A percentile compares a stretch with the other conserved stretches of the same genome.
phyloP scores from a whole-genome alignment of 2,329 filamentous ascomycete genomes.

The Fusarium clavum region DNA sequence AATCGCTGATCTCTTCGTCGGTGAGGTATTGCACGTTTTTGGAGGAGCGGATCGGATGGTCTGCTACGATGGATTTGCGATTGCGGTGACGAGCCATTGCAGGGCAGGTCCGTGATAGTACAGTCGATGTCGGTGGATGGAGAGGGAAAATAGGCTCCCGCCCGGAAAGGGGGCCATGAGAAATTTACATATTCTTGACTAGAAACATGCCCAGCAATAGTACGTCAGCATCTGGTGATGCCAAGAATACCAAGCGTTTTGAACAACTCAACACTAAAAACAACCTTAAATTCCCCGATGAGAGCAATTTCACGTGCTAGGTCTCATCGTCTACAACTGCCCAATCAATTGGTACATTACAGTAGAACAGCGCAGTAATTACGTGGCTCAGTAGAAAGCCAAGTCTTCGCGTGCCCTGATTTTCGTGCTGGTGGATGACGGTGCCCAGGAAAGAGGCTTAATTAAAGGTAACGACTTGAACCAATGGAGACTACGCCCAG shows the following conservation, averaged over 20 bases:
- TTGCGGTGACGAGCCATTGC: conserved; percentile 12
- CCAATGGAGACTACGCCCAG: conserved; percentile 9
- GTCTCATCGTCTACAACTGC: not conserved
- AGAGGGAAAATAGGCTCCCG: too few species aligned
- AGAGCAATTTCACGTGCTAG: not conserved
- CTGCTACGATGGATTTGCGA: conserved; percentile 33
- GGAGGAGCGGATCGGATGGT: conserved; percentile 44
- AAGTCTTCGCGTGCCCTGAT: conserved; percentile 15
- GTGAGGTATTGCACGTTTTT: conserved; percentile 52
- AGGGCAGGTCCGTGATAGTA: not conserved
- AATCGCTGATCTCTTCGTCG: conserved; percentile 63
- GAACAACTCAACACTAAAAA: conserved; percentile 21
- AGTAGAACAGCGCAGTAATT: not conserved
- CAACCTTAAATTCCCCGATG: conserved; percentile 4
- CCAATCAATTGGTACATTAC: not conserved
- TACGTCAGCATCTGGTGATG: conserved; percentile 25
- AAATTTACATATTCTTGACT: not conserved
- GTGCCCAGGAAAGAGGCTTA: conserved; percentile 29
- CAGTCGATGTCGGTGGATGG: too few species aligned
- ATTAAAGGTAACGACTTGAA: not conserved
- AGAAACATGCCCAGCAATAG: not conserved
- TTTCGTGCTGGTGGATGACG: conserved; percentile 11
- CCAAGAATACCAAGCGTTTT: conserved; percentile 20
- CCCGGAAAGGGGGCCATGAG: not conserved
- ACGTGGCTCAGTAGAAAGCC: not conserved